Percentiles rank a stretch among this genome's conserved stretches.
phyloP scores from a whole-genome alignment of 2,329 filamentous ascomycete species.

The Beauveria medogensis region DNA sequence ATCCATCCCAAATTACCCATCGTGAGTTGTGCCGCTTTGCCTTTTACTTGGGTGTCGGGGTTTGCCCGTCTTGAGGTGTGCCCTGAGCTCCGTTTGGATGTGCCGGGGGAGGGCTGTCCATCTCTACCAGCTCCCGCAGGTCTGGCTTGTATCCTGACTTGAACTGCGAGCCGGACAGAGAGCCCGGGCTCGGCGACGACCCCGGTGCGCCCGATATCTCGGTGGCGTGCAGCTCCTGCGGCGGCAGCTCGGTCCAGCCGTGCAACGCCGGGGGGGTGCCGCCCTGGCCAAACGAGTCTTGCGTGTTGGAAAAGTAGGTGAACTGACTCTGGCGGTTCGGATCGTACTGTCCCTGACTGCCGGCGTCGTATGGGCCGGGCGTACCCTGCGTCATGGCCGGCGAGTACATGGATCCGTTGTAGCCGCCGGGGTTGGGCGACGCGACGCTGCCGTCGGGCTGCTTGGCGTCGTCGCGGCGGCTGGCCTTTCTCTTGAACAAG shows the following conservation, averaged over 20 bases:
- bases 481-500: neutral
- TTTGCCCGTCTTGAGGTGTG: neutral
- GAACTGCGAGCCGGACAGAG: neutral
- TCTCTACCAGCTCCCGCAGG: neutral
- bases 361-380: neutral
- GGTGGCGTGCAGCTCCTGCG: conserved; percentile 1
- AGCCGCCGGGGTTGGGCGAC: neutral
- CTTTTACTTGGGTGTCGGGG: neutral
- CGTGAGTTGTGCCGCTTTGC: neutral
- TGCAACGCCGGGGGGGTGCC: neutral
- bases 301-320: neutral
- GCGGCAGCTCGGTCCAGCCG: neutral
- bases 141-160: conserved; percentile 1
- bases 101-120: neutral
- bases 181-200: neutral
- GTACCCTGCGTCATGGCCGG: conserved; percentile 1
- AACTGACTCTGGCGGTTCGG: conserved; percentile 6
- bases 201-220: neutral
- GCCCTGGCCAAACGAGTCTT: neutral
- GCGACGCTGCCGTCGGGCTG: neutral
- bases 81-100: neutral
- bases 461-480: neutral
- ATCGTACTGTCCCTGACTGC: neutral
- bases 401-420: conserved; percentile 3
- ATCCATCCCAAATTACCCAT: neutral